Evolutionary conservation across 257 asterid species (phyloP).

Genomic region (Solanum arcanum): DNA sequence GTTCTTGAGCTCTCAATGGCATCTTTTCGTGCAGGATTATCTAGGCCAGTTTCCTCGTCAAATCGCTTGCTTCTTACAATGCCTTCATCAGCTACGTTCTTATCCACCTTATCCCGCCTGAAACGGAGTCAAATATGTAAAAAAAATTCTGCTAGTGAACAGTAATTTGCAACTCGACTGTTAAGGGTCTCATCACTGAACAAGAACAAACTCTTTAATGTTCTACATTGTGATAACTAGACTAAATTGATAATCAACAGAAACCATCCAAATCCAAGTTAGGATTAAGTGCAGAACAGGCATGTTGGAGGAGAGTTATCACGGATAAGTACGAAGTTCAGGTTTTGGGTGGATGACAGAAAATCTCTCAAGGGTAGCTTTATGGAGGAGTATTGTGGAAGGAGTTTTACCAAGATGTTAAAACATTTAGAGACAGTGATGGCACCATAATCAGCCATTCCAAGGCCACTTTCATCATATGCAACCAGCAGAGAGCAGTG

Average conservation of each 20-base stretch:
- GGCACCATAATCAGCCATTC: background rate
- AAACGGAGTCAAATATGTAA: background rate
- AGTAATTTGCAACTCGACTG: background rate
- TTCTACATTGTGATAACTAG: background rate
- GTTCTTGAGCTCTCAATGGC: slow-evolving; percentile 8
- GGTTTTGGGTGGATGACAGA: background rate
- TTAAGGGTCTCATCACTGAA: background rate
- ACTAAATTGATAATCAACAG: background rate
- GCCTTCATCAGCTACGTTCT: slow-evolving; percentile 29
- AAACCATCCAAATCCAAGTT: background rate
- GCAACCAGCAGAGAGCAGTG: background rate
- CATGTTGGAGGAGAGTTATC: background rate
- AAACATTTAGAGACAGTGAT: background rate
- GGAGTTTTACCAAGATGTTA: background rate
- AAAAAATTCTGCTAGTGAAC: background rate
- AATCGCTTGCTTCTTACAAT: slow-evolving; percentile 28
- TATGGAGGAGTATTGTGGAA: background rate
- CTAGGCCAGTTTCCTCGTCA: slow-evolving; percentile 37
- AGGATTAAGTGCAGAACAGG: background rate
- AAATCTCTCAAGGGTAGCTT: background rate
- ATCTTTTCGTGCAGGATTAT: slow-evolving; percentile 8
- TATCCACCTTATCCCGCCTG: slow-evolving; percentile 43
- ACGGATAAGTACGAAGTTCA: background rate
- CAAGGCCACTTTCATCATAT: background rate
- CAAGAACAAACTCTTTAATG: background rate